Evolutionary conservation across 202 grass and related monocot genomes (phyloP), one percentile per base, ranked within the genome.

Genomic region (Brachypodium distachyon): DNA sequence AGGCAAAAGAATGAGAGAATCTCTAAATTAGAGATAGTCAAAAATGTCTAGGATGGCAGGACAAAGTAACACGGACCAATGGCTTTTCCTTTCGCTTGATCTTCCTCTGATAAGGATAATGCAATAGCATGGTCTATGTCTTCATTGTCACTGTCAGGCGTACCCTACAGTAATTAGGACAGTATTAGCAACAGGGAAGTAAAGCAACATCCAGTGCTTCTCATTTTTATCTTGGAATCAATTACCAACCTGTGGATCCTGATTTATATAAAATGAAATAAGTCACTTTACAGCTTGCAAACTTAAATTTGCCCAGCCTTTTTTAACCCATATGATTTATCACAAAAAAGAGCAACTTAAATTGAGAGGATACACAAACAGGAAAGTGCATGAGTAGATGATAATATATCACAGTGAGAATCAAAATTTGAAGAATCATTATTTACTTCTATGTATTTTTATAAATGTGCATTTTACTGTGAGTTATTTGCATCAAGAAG

Each of bases 101-200:
- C 90, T 81, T 93, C 90, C 54, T 97, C 93, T 61, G 74, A 81
- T 87, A 91, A 73, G 55, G 90, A 93, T 66, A 93, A 68, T 65
- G 93, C 93, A 78, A 93, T 91, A 72, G 90, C 93, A 83, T 70
- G 90, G 77, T 91, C 83, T 40, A 91, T 85, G 76, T 97, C 93
- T 77, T 91, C 88, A 52, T 85, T 75, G 54, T 91, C 83, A 85
- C 31, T 52, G 34, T 48, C 80, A 63, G 51, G 79, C 0, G 12
- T 13, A 84, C 31, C 84, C 89, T 96, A 49, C 61, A 87, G 55
- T 86, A 65, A 62, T 69, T 81, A 57, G 41, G 31, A 44, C n/a
- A 4, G 75, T 55, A 26, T 61, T 81, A 72, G 47, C n/a, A 65
- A 86, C 25, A 80, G 37, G 36, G 25, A 74, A 70, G 53, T 75